Conservation (phyloP, 768 basidiomycete genomes). For the Boletus reticulatus region DNA sequence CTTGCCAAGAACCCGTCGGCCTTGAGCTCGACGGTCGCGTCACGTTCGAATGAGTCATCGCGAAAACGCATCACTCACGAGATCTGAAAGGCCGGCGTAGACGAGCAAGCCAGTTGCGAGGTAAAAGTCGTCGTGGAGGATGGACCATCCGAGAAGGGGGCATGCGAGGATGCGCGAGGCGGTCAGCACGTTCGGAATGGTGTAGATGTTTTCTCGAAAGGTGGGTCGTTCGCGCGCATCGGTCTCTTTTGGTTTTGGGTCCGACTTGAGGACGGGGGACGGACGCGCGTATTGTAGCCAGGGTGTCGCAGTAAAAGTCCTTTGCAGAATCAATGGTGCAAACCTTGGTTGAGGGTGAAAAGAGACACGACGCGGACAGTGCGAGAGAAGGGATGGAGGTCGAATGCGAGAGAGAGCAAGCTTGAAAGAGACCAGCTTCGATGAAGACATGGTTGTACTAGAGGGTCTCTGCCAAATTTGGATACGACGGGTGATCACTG, state of each 20-base stretch:
- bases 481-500: no score
- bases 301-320: constrained; percentile 13
- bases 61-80: constrained; percentile 50
- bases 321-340: background rate
- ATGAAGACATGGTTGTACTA: constrained; percentile 10
- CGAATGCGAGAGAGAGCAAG: constrained; percentile 9
- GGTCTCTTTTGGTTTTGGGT: constrained; percentile 2
- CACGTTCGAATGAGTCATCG: background rate
- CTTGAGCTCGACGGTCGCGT: constrained; percentile 26
- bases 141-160: constrained; percentile 89
- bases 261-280: constrained; percentile 3
- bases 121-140: constrained; percentile 75
- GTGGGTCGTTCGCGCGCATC: constrained; percentile 27
- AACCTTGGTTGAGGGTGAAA: background rate
- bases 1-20: constrained; percentile 91
- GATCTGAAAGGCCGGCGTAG: constrained; percentile 90
- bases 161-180: constrained; percentile 84
- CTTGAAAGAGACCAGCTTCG: background rate
- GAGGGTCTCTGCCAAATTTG: constrained; percentile 4
- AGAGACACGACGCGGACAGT: background rate
- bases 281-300: constrained; percentile 10
- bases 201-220: constrained; percentile 88
- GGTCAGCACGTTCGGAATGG: constrained; percentile 88
- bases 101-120: constrained; percentile 81
- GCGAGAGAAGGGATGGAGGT: background rate